Conservation (phyloP, 2,329 filamentous ascomycete species). For the Aspergillus sp. region DNA sequence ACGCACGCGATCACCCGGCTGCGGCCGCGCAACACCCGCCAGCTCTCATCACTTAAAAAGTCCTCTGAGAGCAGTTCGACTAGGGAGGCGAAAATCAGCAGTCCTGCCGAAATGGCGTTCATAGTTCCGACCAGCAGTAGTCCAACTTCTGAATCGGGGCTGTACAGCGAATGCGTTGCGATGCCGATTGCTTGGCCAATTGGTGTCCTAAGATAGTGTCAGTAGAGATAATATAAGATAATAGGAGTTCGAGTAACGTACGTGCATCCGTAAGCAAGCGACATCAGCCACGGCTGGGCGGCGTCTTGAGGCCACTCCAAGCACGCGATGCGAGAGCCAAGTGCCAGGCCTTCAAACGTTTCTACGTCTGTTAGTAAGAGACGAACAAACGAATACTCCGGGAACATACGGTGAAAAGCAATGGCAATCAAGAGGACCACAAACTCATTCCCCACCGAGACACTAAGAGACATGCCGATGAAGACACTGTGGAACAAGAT, state of each 20-base stretch:
- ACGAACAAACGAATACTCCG: neutral
- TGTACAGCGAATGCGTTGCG: slow-evolving; percentile 72
- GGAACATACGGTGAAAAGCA: slow-evolving; percentile 35
- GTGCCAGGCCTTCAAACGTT: slow-evolving; percentile 36
- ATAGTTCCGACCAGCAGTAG: slow-evolving; percentile 76
- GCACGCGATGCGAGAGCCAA: slow-evolving; percentile 34
- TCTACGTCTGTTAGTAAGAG: slow-evolving; percentile 18
- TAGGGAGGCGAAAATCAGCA: slow-evolving; percentile 73
- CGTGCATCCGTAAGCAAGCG: slow-evolving; percentile 67
- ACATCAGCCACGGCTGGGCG: slow-evolving; percentile 65
- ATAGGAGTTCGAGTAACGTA: slow-evolving; percentile 18
- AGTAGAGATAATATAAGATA: neutral
- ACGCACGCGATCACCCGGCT: slow-evolving; percentile 63
- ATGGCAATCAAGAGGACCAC: slow-evolving; percentile 36
- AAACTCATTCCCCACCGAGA: slow-evolving; percentile 35
- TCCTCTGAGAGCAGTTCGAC: slow-evolving; percentile 79
- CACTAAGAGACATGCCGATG: slow-evolving; percentile 39
- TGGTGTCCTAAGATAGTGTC: slow-evolving; percentile 57
- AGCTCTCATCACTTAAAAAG: slow-evolving; percentile 74
- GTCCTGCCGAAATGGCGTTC: slow-evolving; percentile 77
- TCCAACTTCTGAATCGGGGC: slow-evolving; percentile 69
- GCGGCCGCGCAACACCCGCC: slow-evolving; percentile 62
- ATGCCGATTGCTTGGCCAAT: slow-evolving; percentile 77
- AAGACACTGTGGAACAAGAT: slow-evolving; percentile 74
- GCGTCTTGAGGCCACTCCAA: slow-evolving; percentile 30